Evolutionary conservation across 1,284 basidiomycete genomes (phyloP), one percentile per base, ranked within the genome.

Genomic region (Ustilago esculenta): DNA sequence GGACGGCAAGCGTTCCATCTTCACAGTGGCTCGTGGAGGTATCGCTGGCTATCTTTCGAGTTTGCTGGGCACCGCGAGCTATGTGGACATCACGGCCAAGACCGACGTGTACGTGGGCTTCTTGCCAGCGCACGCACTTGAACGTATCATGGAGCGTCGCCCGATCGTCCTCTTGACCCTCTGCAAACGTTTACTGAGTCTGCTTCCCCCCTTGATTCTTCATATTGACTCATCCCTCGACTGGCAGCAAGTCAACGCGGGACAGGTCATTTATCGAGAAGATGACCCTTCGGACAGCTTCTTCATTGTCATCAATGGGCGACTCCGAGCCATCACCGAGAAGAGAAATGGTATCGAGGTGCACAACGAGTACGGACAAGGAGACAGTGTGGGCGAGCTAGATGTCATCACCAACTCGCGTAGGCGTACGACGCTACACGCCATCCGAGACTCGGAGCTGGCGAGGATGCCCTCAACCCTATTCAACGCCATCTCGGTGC

Each of bases 41-140:
- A 95, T 99, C 51, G 95, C 95, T 2, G 96, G 96, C 4, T 98
- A 98, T 82, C 86, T 99, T n/a, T 92, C 94, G 14, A 94, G 94
- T 1, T 85, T 98, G 5, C 92, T 92, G 63, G 90, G 90, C 57
- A 92, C 91, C 32, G 89, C 94, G 15, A 95, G 92, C 6, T 98
- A 97, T 81, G 94, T 98, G 39, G 93, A 95, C 81, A 96, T 98
- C 74, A 90, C 87, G 39, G 94, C 96, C 7, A 98, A 97, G 85
- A 98, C 94, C 0, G 95, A 99, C 82, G 91, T 90, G 10, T 98
- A 95, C 75, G 95, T 98, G 55, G 95, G 95, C 0, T 95, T 94
- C 82, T 83, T 99, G 23, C 92, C 96, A 0, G 89, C 91, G 2
- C 87, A 90, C 77, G 90, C 95, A 1, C 85, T 99, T 36, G 92